A percentile compares a stretch with the other conserved stretches of the same genome.
These are phyloP conservation scores for Podila verticillata DNA, from an alignment of 192 early-diverging fungal genomes.

Conservation along the genomic window DNA sequence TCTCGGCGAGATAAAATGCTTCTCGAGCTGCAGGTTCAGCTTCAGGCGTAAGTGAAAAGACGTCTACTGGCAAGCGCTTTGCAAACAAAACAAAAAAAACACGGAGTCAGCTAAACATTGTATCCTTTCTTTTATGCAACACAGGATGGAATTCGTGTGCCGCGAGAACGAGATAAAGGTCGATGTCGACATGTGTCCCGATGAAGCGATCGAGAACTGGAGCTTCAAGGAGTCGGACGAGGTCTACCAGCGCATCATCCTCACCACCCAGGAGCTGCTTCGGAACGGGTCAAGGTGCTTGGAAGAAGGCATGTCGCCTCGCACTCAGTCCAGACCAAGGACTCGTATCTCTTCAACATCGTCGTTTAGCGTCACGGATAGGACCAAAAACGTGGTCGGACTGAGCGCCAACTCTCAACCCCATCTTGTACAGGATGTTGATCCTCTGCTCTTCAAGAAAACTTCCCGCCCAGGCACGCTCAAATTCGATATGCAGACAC, in stretches of 20 bases:
- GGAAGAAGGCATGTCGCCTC: conserved; percentile 7
- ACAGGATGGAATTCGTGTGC: conserved; percentile 42
- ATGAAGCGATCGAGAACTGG: conserved; percentile 43
- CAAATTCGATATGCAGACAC: conserved; percentile 21
- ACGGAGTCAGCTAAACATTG: background rate
- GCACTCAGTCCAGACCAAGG: conserved; percentile 5
- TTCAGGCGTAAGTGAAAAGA: conserved; percentile 35
- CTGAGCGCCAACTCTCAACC: conserved; percentile 10
- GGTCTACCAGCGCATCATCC: conserved; percentile 36
- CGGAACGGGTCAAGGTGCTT: conserved; percentile 24
- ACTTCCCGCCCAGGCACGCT: conserved; percentile 27
- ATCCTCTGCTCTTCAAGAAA: conserved; percentile 20
- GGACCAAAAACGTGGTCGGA: conserved; percentile 7
- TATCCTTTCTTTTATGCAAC: background rate
- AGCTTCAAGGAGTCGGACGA: conserved; percentile 45
- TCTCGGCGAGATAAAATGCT: conserved; percentile 27
- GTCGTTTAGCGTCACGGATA: background rate
- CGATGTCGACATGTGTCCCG: conserved; percentile 40
- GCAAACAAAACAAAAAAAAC: background rate
- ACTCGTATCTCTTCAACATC: conserved; percentile 2
- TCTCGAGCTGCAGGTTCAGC: conserved; percentile 31
- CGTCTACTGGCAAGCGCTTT: background rate
- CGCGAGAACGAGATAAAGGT: conserved; percentile 44
- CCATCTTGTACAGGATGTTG: conserved; percentile 3
- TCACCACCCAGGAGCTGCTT: conserved; percentile 40